A percentile compares a stretch with the other conserved stretches of the same genome.
phyloP scores from a whole-genome alignment of 1,284 basidiomycete genomes.

The Baeospora myosura region DNA sequence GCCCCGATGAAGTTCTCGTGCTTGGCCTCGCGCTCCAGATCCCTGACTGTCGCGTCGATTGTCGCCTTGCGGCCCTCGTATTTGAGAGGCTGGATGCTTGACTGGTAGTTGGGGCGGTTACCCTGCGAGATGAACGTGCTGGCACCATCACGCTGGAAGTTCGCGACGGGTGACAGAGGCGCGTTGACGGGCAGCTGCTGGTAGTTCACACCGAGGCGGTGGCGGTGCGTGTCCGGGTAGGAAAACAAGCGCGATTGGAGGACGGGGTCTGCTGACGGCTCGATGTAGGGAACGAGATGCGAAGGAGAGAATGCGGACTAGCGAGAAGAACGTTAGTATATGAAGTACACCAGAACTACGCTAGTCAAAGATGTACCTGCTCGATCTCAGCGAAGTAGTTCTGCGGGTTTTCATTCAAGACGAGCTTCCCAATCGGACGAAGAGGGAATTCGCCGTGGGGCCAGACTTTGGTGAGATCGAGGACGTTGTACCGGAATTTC shows the following conservation, averaged over 20 bases:
- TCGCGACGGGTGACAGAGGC: constrained; percentile 65
- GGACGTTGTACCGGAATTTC: constrained; percentile 79
- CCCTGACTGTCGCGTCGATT: constrained; percentile 29
- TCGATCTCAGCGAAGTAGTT: constrained; percentile 88
- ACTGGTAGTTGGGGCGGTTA: constrained; percentile 79
- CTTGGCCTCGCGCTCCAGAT: constrained; percentile 31
- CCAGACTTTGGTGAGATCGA: constrained; percentile 91
- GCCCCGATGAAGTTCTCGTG: constrained; percentile 76
- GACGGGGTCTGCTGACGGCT: constrained; percentile 85
- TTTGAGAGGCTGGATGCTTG: constrained; percentile 57
- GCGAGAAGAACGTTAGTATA: constrained; percentile 17
- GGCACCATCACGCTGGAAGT: constrained; percentile 83
- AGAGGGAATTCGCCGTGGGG: constrained; percentile 82
- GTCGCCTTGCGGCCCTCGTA: constrained; percentile 36
- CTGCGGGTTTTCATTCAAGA: constrained; percentile 78
- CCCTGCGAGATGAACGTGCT: constrained; percentile 76
- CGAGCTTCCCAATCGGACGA: constrained; percentile 77
- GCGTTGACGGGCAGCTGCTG: constrained; percentile 85
- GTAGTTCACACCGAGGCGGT: constrained; percentile 84
- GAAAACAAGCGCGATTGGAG: constrained; percentile 91
- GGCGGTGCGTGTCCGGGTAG: constrained; percentile 91
- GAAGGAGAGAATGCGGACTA: constrained; percentile 81
- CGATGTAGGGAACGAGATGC: constrained; percentile 81
- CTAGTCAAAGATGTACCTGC: constrained; percentile 54
- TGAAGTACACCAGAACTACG: constrained; percentile 3